Conservation (phyloP, 2,329 filamentous ascomycete genomes). For the Epichloe brachyelytri region DNA sequence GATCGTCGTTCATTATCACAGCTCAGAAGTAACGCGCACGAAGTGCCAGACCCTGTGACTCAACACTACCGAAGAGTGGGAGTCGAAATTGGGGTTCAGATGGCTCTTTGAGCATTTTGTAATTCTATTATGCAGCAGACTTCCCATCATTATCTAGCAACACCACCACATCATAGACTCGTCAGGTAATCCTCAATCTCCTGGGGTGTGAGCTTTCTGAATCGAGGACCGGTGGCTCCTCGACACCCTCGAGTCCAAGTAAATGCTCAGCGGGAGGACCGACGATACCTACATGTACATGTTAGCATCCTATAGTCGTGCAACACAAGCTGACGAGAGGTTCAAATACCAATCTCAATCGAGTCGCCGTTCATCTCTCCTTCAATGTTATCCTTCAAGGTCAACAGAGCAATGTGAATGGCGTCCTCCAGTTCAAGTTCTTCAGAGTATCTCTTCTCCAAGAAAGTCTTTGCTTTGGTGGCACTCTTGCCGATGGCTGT, state of each 20-base stretch:
- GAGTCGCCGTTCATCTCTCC: conserved; percentile 99
- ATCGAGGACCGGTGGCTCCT: conserved; percentile 71
- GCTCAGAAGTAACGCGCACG: neutral
- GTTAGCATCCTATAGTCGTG: conserved; percentile 11
- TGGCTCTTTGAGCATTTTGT: conserved; percentile 21
- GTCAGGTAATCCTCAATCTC: conserved; percentile 99
- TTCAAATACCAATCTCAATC: conserved; percentile 76
- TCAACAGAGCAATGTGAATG: conserved; percentile 93
- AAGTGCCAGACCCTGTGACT: neutral
- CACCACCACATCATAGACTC: conserved; percentile 58
- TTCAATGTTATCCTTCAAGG: conserved; percentile 97
- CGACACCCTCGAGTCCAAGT: conserved; percentile 79
- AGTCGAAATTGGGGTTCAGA: neutral
- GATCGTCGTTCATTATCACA: conserved; percentile 36
- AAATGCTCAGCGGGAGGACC: conserved; percentile 88
- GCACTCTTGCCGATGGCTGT: conserved; percentile 98
- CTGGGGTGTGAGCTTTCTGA: conserved; percentile 89
- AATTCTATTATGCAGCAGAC: conserved; percentile 35
- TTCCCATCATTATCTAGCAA: conserved; percentile 13
- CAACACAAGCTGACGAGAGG: neutral
- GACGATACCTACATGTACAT: conserved; percentile 58
- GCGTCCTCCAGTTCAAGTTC: conserved; percentile 94
- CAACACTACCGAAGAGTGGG: neutral
- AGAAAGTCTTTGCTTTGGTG: conserved; percentile 94
- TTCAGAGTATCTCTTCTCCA: conserved; percentile 98